Conservation (phyloP, 139 green algal genomes). For the Klebsormidium nitens region DNA sequence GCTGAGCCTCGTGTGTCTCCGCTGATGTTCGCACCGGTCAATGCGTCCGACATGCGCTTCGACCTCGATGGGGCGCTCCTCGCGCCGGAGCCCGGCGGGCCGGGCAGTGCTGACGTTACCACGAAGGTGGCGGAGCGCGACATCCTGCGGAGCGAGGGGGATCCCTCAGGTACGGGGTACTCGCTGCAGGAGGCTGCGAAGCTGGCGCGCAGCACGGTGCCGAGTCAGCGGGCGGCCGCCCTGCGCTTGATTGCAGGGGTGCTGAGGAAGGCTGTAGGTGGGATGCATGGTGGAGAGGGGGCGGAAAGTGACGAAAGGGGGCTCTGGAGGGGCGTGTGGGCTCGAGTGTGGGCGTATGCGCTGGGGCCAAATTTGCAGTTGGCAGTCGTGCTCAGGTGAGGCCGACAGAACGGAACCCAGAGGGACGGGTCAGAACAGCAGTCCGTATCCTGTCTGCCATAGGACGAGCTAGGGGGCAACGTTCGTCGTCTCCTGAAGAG, state of each 20-base stretch:
- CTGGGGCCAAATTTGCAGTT: constrained; percentile 18
- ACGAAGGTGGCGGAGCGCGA: constrained; percentile 31
- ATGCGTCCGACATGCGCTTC: no score
- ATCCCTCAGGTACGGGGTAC: constrained; percentile 22
- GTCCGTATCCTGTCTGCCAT: no score
- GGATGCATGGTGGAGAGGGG: not conserved
- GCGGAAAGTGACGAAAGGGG: not conserved
- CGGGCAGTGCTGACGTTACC: no score
- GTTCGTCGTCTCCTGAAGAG: no score
- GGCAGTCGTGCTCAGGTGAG: constrained; percentile 14
- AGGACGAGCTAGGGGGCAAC: no score
- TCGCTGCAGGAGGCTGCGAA: constrained; percentile 22
- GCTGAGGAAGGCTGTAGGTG: not conserved
- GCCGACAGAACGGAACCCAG: no score
- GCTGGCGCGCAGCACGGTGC: constrained; percentile 16
- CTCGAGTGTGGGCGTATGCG: constrained; percentile 20
- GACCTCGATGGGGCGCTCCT: no score
- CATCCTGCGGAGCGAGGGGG: constrained; percentile 19
- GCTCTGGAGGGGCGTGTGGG: not conserved
- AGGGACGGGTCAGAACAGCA: no score
- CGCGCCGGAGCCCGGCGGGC: no score
- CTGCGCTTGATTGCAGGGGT: constrained; percentile 6
- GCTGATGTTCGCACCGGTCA: no score
- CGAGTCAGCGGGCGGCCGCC: not conserved
- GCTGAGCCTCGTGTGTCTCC: no score